These are phyloP conservation scores for Abeoforma whisleri DNA, from an alignment of 78 protist genomes.

Conservation along the genomic window DNA sequence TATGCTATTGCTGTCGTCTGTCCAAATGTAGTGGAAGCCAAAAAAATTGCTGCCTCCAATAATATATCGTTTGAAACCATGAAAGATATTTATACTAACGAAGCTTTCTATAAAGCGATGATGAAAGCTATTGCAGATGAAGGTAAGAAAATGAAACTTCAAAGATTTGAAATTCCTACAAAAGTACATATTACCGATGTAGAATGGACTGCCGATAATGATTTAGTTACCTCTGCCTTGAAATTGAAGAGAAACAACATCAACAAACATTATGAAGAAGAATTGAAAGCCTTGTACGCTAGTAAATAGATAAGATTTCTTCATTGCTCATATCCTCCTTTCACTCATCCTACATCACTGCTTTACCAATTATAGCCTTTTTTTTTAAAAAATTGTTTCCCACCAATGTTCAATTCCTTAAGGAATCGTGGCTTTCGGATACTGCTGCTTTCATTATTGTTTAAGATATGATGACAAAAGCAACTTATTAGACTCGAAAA, in stretches of 20 bases:
- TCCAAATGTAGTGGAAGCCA: background rate
- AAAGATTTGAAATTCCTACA: background rate
- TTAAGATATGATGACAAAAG: too few species aligned
- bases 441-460: too few species aligned
- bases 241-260: slow-evolving; percentile 36
- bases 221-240: slow-evolving; percentile 16
- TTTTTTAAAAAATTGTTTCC: too few species aligned
- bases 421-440: too few species aligned
- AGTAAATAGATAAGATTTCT: background rate
- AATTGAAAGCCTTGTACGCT: background rate
- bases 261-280: slow-evolving; percentile 14
- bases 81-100: background rate
- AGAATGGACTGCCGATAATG: background rate
- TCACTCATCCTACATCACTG: too few species aligned
- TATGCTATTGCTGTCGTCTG: background rate
- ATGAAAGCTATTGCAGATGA: background rate
- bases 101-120: background rate
- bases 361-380: too few species aligned
- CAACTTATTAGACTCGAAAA: too few species aligned
- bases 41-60: background rate
- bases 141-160: background rate
- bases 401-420: too few species aligned
- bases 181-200: background rate
- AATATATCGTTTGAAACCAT: background rate
- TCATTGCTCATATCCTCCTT: too few species aligned